A percentile compares a stretch with the other conserved stretches of the same genome.
Evolutionary conservation across 192 early-diverging fungal genomes (phyloP).

Genomic region (Backusella westeae): DNA sequence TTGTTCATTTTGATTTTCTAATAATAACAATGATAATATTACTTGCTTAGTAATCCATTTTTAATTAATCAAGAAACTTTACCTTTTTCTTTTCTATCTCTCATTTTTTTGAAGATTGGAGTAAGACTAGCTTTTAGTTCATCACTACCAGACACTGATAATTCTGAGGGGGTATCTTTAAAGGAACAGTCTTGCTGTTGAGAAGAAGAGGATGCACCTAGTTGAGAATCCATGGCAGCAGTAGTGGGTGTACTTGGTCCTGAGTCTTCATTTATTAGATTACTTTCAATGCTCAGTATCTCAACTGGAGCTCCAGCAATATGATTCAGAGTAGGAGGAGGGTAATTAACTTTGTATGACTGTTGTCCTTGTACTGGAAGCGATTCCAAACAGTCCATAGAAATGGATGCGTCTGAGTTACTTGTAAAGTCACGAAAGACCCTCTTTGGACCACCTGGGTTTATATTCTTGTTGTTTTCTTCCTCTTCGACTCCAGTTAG

Average conservation of each 20-base stretch:
- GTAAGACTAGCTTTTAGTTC: not conserved
- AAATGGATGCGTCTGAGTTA: not conserved
- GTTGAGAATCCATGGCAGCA: too few species aligned
- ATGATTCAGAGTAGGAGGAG: not conserved
- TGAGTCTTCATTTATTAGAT: not conserved
- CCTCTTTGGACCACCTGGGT: not conserved
- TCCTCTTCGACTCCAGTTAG: not conserved
- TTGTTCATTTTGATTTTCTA: not conserved
- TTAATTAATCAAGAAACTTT: not conserved
- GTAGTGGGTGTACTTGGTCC: too few species aligned
- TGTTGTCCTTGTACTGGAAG: not conserved
- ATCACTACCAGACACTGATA: not conserved
- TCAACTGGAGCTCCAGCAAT: not conserved
- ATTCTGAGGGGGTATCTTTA: not conserved
- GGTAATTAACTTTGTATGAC: not conserved
- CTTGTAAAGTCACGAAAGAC: constrained; percentile 3
- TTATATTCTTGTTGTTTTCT: not conserved
- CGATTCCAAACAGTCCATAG: not conserved
- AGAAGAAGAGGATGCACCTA: too few species aligned
- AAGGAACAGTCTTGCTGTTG: not conserved
- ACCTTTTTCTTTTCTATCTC: not conserved
- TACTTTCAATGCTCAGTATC: not conserved
- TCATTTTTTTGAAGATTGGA: not conserved
- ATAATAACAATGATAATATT: not conserved
- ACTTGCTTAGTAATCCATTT: not conserved